Conservation (phyloP, 345 rosid genomes). For the Lumnitzera racemosa region DNA sequence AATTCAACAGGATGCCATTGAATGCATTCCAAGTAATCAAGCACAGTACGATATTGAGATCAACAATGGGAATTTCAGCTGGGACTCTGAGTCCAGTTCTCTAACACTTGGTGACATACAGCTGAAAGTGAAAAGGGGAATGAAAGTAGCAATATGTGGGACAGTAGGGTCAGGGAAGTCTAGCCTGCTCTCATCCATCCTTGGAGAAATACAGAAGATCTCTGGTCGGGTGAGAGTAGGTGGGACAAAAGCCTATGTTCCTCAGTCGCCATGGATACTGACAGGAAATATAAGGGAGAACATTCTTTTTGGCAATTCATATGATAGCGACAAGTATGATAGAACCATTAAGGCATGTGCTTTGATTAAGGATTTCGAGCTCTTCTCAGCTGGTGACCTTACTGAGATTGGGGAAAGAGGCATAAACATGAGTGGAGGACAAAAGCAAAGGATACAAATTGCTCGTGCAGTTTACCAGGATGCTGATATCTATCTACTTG, state of each 20-base stretch:
- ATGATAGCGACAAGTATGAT: slow-evolving; percentile 44
- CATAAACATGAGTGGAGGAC: slow-evolving; percentile 97
- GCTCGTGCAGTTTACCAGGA: slow-evolving; percentile 91
- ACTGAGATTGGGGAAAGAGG: slow-evolving; percentile 98
- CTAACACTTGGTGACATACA: slow-evolving; percentile 58
- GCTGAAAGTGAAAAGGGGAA: slow-evolving; percentile 59
- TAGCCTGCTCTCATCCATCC: slow-evolving; percentile 67
- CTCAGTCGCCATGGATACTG: slow-evolving; percentile 89
- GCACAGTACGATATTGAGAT: slow-evolving; percentile 52
- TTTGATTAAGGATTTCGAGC: slow-evolving; percentile 67
- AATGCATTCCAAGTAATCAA: slow-evolving; percentile 28
- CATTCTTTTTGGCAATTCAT: slow-evolving; percentile 68
- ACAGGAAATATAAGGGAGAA: slow-evolving; percentile 78
- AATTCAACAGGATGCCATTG: slow-evolving; percentile 56
- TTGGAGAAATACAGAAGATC: slow-evolving; percentile 74
- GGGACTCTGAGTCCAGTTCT: slow-evolving; percentile 44
- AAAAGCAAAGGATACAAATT: slow-evolving; percentile 90
- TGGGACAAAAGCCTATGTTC: slow-evolving; percentile 79
- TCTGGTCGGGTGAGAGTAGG: slow-evolving; percentile 63
- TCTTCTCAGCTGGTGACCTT: slow-evolving; percentile 66
- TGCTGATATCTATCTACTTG: slow-evolving; percentile 82
- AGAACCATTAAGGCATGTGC: slow-evolving; percentile 75
- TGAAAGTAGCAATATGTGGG: slow-evolving; percentile 90
- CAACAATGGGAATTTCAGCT: slow-evolving; percentile 55
- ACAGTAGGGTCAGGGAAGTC: slow-evolving; percentile 89